Base-by-base conservation (phyloP, 495 filamentous ascomycete genomes). In the Echria macrotheca region DNA sequence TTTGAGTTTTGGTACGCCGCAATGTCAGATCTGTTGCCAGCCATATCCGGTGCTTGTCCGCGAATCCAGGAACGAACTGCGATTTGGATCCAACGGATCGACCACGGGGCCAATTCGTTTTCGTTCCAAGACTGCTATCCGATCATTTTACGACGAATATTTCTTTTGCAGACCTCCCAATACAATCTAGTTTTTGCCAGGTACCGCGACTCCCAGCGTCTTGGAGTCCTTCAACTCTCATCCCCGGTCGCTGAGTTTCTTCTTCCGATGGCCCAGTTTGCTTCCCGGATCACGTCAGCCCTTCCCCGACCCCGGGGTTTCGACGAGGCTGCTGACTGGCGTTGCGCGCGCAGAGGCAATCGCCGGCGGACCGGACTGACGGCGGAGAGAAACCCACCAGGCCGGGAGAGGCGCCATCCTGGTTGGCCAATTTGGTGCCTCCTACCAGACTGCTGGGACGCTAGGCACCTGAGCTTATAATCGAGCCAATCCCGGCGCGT, bases 371-470 rank as follows among this genome's bases (percentile, higher is more conserved):
- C 39, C 7, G 15, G n/a, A n/a, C n/a, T n/a, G n/a, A n/a, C n/a
- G n/a, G 19, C 38, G 33, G 29, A 23, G 28, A 39, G 14, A 21
- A 41, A 46, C 33, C 35, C 17, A 33, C 17, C 14, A 38, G 6
- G 28, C 22, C 10, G 41, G n/a, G 37, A 25, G 11, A 23, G 9
- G 11, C 8, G 39, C 15, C 35, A 1, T 38, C 23, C 15, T 39
- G 42, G 32, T 38, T 52, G 42, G 50, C 22, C 19, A 18, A 12
- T 17, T 45, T 15, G 28, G 15, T 32, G 31, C 31, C 41, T 25
- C 44, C 32, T 52, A 41, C 50, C 50, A 52, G 43, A 38, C 10
- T 22, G 35, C 43, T 24, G 50, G 50, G 50, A 52, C 50, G 50
- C 42, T 52, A 41, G n/a, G n/a, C n/a, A 14, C 24, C 29, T 19